phyloP scores from a whole-genome alignment of 2,329 filamentous ascomycete species.

The Aspergillus unguis region DNA sequence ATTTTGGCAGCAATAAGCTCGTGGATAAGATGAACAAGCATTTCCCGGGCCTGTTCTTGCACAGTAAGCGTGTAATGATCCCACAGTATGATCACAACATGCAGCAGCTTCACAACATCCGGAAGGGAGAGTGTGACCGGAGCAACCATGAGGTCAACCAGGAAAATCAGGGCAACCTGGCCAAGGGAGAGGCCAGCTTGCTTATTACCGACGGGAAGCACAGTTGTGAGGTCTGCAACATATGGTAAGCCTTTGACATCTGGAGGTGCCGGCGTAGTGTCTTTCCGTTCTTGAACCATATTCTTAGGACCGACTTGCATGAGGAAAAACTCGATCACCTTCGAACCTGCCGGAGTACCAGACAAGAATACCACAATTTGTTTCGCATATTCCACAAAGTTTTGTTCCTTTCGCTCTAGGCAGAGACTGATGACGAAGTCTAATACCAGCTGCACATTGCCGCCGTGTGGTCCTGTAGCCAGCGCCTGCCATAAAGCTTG shows the following conservation, averaged over 20 bases:
- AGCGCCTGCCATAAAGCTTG: slow-evolving; percentile 96
- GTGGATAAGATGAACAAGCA: slow-evolving; percentile 96
- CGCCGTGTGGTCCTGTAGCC: slow-evolving; percentile 85
- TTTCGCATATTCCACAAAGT: slow-evolving; percentile 96
- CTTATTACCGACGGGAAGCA: slow-evolving; percentile 83
- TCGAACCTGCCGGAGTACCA: slow-evolving; percentile 76
- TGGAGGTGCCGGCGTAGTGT: slow-evolving; percentile 59
- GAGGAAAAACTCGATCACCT: slow-evolving; percentile 90
- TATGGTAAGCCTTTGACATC: slow-evolving; percentile 78
- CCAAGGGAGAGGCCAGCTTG: slow-evolving; percentile 87
- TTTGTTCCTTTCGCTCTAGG: slow-evolving; percentile 89
- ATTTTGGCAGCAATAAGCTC: slow-evolving; percentile 81
- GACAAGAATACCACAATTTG: slow-evolving; percentile 97
- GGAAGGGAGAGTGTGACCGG: slow-evolving; percentile 77
- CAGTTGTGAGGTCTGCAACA: slow-evolving; percentile 76
- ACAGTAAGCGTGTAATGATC: slow-evolving; percentile 95
- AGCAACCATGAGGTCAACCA: slow-evolving; percentile 94
- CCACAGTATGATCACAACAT: slow-evolving; percentile 92
- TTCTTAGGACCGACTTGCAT: slow-evolving; percentile 89
- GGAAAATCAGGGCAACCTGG: slow-evolving; percentile 84
- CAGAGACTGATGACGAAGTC: slow-evolving; percentile 96
- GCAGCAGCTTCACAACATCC: slow-evolving; percentile 78
- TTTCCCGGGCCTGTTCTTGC: slow-evolving; percentile 93
- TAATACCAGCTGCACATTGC: slow-evolving; percentile 89
- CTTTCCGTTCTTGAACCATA: slow-evolving; percentile 92